Base-by-base conservation (phyloP, 805 yeast genomes). In the Ogataea pignaliae region DNA sequence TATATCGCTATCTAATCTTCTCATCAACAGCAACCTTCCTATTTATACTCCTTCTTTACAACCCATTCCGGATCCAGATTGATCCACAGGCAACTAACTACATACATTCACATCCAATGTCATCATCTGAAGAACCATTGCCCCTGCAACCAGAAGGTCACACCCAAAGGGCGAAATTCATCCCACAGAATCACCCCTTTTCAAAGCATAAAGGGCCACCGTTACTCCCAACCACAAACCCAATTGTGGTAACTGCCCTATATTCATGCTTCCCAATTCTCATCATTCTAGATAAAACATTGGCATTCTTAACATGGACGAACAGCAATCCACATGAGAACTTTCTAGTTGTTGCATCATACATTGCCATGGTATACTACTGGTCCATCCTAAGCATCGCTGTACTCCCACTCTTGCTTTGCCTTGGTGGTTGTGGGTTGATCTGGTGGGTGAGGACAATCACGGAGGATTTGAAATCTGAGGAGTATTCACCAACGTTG, bases 271-370 rank as follows among this genome's bases (percentile, higher is more conserved):
- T 73, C 47, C 82, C 83, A 1, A 62, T 71, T 45, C 59, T 78
- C 29, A 54, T 74, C 13, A 51, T 76, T 17, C 55, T 71, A 6
- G 81, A 78, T 54, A 60, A 66, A 35, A 43, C 69, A 7, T 55
- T 78, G 14, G 73, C 73, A 33, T 56, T 73, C 12, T 47, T 76
- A 16, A 76, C 82, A 1, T 78, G 83, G 83, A 76, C 83, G 1
- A 75, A 75, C 46, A 72, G 67, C 4, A 76, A 75, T 43, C 60
- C 72, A 10, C 75, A 72, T 50, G 64, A 64, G 46, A 78, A 76
- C 51, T 68, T 75, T 44, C 53, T 76, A 7, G 32, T 69, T 1
- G 61, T 75, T 29, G 68, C 69, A 4, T 47, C 55, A 1, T 72
- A 70, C 48, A 63, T 72, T 11, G 59, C 66, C 29, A 29, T 69